These are phyloP conservation scores for Hibiscus trionum DNA, from an alignment of 345 rosid species.

Conservation along the genomic window DNA sequence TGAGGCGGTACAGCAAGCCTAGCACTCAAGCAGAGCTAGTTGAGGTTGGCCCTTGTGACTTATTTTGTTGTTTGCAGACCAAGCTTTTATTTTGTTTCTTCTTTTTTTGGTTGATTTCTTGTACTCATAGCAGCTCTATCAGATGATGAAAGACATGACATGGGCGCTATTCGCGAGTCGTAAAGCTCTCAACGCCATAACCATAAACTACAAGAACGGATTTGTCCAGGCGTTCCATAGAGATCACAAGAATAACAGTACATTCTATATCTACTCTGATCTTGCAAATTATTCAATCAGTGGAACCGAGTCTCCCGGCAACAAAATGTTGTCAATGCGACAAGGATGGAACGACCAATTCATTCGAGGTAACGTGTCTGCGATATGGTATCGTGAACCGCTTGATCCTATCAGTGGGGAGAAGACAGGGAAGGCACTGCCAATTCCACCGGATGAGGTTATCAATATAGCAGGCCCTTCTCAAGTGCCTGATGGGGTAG, in stretches of 20 bases:
- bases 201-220: constrained; percentile 82
- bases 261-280: constrained; percentile 86
- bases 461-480: constrained; percentile 90
- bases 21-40: constrained; percentile 73
- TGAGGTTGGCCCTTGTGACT: constrained; percentile 39
- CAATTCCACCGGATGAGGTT: constrained; percentile 79
- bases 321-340: constrained; percentile 29
- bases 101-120: constrained; percentile 7
- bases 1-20: constrained; percentile 55
- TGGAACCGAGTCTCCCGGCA: constrained; percentile 24
- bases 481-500: constrained; percentile 87
- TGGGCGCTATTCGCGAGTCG: constrained; percentile 94
- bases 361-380: constrained; percentile 65
- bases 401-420: constrained; percentile 74
- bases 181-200: constrained; percentile 85
- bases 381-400: constrained; percentile 83
- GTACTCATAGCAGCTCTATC: constrained; percentile 53
- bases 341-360: constrained; percentile 69
- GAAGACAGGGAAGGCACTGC: constrained; percentile 60
- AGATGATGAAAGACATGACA: constrained; percentile 80
- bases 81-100: neutral
- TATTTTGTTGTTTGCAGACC: neutral
- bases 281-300: constrained; percentile 79
- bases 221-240: constrained; percentile 98
- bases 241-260: constrained; percentile 75